phyloP scores from a whole-genome alignment of 2,329 filamentous ascomycete genomes.

The Botrytis elliptica region DNA sequence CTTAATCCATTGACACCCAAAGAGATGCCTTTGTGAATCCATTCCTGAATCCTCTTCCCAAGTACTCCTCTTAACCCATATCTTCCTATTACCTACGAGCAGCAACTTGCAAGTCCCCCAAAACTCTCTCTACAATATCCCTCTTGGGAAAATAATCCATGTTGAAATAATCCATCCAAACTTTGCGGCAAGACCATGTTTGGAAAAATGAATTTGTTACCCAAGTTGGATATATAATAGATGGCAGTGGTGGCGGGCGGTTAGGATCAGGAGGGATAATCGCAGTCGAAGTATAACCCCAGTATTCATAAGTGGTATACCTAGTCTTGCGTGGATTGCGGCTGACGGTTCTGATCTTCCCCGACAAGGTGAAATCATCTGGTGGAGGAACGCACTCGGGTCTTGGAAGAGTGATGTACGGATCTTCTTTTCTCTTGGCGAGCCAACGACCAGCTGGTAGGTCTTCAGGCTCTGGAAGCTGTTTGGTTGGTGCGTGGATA shows the following conservation, averaged over 20 bases:
- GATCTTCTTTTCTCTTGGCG: background rate
- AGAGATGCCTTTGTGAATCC: background rate
- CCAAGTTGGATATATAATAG: background rate
- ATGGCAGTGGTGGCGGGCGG: background rate
- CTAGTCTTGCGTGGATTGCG: slow-evolving; percentile 4
- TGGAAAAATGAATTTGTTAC: background rate
- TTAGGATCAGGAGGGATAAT: slow-evolving; percentile 7
- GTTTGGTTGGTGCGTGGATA: background rate
- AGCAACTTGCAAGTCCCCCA: slow-evolving; percentile 9
- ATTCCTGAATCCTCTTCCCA: background rate
- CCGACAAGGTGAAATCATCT: background rate
- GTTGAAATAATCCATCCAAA: slow-evolving; percentile 5
- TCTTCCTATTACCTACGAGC: background rate
- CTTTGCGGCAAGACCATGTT: slow-evolving; percentile 8
- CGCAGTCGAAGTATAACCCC: background rate
- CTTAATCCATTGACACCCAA: background rate
- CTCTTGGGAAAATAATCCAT: background rate
- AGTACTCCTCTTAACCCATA: background rate
- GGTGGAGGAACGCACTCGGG: background rate
- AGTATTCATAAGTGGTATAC: background rate
- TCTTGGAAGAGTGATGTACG: background rate
- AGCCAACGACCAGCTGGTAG: slow-evolving; percentile 8
- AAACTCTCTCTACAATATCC: slow-evolving; percentile 6
- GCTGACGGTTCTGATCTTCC: background rate
- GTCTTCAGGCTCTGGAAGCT: slow-evolving; percentile 5